Base-by-base conservation (phyloP, 352 stramenopile species). In the Pythium sp. region DNA sequence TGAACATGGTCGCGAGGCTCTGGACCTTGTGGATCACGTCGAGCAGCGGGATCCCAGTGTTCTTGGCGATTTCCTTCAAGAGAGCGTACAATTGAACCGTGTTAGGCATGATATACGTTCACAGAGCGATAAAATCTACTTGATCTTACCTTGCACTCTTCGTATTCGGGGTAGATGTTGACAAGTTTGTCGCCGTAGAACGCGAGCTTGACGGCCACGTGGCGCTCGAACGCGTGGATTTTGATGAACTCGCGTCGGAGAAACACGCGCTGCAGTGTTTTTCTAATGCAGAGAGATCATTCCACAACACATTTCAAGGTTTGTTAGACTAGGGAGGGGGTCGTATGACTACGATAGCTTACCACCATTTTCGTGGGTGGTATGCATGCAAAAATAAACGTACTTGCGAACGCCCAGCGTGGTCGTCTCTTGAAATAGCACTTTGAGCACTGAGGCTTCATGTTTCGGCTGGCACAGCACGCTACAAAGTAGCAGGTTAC, bases 341-440 rank as follows among this genome's bases (percentile, higher is more conserved):
- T 32, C 28, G 28, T 32, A 32, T 32, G 28, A 5, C 28, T 32
- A 3, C 28, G 28, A 32, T 32, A 32, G 28, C 28, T 32, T 32
- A 32, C 28, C 28, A 32, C 28, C 28, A 32, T 32, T 32, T 32
- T 32, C 28, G 4, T 32, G 28, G 28, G 28, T 32, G 28, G 28
- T 32, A 5, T 26, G 34, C 8, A 9, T 53, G 20, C 7, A 22
- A 38, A 5, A 38, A 5, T 6, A 22, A 22, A 64, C 72, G 61
- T 82, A 94, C 77, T 83, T 79, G 49, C 92, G 89, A 14, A 98
- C 80, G 24, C 92, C 92, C 2, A 98, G 75, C n/a, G 92, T 97
- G 36, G 88, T 91, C 6, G 90, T 97, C 78, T 97, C 89, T 53
- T 74, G 69, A 38, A 97, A 97, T 6, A 98, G 64, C 5, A 73